Percentiles rank a stretch among this genome's conserved stretches.
These are phyloP conservation scores for Tricholoma flavovirens DNA, from an alignment of 768 basidiomycete genomes.

Conservation along the genomic window DNA sequence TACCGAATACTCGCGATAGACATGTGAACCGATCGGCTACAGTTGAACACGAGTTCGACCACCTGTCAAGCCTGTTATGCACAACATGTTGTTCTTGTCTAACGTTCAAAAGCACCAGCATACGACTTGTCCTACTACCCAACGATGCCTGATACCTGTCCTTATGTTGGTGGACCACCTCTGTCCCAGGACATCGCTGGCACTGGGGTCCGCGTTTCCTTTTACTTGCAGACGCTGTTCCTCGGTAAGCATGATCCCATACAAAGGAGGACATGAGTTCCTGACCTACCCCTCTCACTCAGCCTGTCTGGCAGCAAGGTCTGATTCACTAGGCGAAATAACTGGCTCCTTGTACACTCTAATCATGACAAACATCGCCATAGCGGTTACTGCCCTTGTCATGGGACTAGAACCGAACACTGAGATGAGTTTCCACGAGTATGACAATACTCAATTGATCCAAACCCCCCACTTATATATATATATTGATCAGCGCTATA, in stretches of 20 bases:
- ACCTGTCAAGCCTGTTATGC: too few relatives aligned
- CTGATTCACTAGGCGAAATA: conserved; percentile 10
- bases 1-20: too few relatives aligned
- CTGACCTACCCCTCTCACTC: not conserved
- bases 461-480: not conserved
- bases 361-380: conserved; percentile 14
- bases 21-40: too few relatives aligned
- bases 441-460: not conserved
- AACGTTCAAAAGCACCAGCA: not conserved
- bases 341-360: conserved; percentile 14
- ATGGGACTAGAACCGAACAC: conserved; percentile 12
- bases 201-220: conserved; percentile 14
- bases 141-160: not conserved
- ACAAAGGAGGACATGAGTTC: too few relatives aligned
- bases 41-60: too few relatives aligned
- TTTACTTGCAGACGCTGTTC: conserved; percentile 16
- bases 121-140: not conserved
- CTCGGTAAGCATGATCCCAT: conserved; percentile 10
- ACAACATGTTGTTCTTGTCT: too few relatives aligned
- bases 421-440: conserved; percentile 18
- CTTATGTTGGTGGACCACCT: conserved; percentile 4
- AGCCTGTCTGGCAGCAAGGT: conserved; percentile 16
- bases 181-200: conserved; percentile 15
- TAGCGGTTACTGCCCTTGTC: conserved; percentile 17
- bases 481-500: conserved; percentile 7